Evolutionary conservation across 371 early-diverging fungal species (phyloP), one percentile per base, ranked within the genome.

Genomic region (Batkoa obscura): DNA sequence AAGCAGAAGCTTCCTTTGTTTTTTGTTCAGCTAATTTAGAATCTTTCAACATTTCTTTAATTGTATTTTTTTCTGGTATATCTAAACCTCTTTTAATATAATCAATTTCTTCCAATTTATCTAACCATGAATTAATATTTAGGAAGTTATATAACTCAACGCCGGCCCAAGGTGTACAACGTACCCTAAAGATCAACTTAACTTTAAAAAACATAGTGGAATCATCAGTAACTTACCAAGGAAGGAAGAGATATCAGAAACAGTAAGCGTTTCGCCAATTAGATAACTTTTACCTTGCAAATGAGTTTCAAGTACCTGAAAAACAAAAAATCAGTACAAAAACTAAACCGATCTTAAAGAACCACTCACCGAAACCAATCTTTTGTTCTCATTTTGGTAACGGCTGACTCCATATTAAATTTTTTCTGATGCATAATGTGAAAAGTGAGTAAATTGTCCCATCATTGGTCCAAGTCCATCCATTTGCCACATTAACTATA

Each of bases 391-490:
- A 31, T 68, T 62, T 10, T 59, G 62, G 62, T 72, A 74, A 8
- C 74, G 57, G 42, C 65, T 65, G 63, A 74, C 69, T 9, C 57
- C 72, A 52, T 75, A 75, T 1, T 62, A 65, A 37, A 73, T 63
- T 58, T 67, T 68, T 50, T 73, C 73, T 9, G 70, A 65, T 2
- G 76, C 70, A 56, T 60, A 68, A 3, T 57, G 17, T 55, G 42
- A 31, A 52, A 75, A 75, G 64, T 72, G 72, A 53, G 64, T 66
- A 17, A 68, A 66, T 58, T 72, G 72, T 32, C 56, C 60, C 43
- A 57, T 38, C 58, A 58, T 56, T 12, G 59, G 59, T 4, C 60
- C 63, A 17, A 70, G 51, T 33, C 71, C 71, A 46, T 67, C 66
- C 69, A 69, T 68, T 58, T 69, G 62, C 36, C 58, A 60, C 71